Evolutionary conservation across 2,329 filamentous ascomycete genomes (phyloP), one percentile per base, ranked within the genome.

Genomic region (Didymella sp.): DNA sequence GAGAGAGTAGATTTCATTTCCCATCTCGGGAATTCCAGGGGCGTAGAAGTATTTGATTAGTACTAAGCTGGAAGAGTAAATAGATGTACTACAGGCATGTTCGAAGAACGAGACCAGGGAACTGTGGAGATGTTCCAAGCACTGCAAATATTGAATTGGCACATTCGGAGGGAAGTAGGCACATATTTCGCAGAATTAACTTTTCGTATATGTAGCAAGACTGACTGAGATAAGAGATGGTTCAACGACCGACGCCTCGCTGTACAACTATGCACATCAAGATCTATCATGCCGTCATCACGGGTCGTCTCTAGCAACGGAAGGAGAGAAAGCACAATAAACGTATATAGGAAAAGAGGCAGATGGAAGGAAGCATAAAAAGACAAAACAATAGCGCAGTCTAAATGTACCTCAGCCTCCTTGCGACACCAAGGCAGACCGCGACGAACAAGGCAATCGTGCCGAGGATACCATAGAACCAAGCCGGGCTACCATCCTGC

Each of bases 401-500:
- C 70, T 62, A 80, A 40, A 80, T 78, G 51, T 70, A 79, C 57
- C 68, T 74, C 72, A 81, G 60, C 68, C 65, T 77, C 76, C 75
- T 80, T 22, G 80, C 79, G 28, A 76, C 62, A 22, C 63, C 51
- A 33, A 81, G 56, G 64, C 77, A 80, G 21, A 69, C 59, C 2
- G 73, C 63, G 13, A 79, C 73, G 57, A 82, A 79, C 19, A 68
- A 51, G 27, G 80, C 76, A 27, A 93, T 81, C 33, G 80, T 80
- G 0, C 82, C 82, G 0, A 87, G 64, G 53, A 87, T 87, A n/a
- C 80, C 80, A 67, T 86, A 87, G 77, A 87, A 89, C 75, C 86
- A 86, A 4, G 66, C 78, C 30, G 85, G 67, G 49, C 73, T 80
- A 0, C 75, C 69, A 19, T 75, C 75, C 21, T 79, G 74, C 52